These are phyloP conservation scores for Elaeis guineensis DNA, from an alignment of 176 grass and related monocot genomes.

Conservation along the genomic window DNA sequence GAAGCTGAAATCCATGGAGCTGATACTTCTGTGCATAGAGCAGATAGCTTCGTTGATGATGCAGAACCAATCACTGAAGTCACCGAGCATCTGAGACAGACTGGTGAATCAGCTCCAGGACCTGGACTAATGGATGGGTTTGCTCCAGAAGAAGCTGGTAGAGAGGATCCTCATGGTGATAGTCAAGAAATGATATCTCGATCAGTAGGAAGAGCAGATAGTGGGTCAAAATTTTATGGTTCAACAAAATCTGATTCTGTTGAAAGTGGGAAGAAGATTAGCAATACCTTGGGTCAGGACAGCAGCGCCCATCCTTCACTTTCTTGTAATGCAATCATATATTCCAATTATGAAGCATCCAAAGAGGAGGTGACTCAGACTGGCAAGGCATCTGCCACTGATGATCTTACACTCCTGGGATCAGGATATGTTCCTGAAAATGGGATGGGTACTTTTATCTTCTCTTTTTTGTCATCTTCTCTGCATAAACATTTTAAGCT, in stretches of 20 bases:
- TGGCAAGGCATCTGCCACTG: conserved; percentile 29
- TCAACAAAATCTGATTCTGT: conserved; percentile 86
- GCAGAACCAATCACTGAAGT: conserved; percentile 76
- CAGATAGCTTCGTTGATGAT: conserved; percentile 72
- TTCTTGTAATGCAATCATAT: conserved; percentile 80
- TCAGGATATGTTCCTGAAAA: conserved; percentile 55
- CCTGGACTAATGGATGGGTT: conserved; percentile 75
- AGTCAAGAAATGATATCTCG: conserved; percentile 87
- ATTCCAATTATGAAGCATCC: conserved; percentile 43
- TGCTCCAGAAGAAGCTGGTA: conserved; percentile 59
- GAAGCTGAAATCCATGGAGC: conserved; percentile 98
- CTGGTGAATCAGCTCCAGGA: conserved; percentile 79
- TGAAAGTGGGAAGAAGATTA: conserved; percentile 80
- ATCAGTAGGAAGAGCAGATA: conserved; percentile 70
- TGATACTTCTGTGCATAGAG: conserved; percentile 70
- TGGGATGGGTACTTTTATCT: conserved; percentile 35
- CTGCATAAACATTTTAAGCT: too few relatives aligned
- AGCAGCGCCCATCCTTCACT: conserved; percentile 67
- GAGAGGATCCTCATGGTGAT: conserved; percentile 58
- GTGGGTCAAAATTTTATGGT: conserved; percentile 82
- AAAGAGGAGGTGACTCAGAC: conserved; percentile 84
- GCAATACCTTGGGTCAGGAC: conserved; percentile 41
- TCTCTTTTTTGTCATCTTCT: neutral
- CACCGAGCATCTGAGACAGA: conserved; percentile 87
- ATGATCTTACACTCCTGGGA: conserved; percentile 33